Conservation (phyloP, 768 basidiomycete genomes). For the Amanita muscaria region DNA sequence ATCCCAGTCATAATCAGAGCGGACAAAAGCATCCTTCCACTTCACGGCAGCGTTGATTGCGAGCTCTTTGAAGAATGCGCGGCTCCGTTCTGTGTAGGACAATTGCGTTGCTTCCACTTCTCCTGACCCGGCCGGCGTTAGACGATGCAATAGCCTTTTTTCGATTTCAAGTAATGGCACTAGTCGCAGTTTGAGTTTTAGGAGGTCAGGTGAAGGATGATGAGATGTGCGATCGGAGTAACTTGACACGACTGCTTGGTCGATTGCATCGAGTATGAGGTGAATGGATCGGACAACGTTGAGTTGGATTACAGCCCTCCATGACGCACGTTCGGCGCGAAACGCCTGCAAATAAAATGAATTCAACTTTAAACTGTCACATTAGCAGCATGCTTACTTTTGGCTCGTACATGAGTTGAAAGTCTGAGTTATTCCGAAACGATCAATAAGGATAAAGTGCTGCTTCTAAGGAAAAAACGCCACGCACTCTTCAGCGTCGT, state of each 20-base stretch:
- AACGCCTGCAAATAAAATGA: slow-evolving; percentile 36
- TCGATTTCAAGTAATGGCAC: slow-evolving; percentile 57
- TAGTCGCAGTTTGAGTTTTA: slow-evolving; percentile 50
- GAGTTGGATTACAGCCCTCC: slow-evolving; percentile 61
- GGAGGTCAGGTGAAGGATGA: slow-evolving; percentile 33
- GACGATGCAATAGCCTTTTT: slow-evolving; percentile 44
- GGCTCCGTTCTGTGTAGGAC: slow-evolving; percentile 19
- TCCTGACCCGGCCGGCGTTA: slow-evolving; percentile 38
- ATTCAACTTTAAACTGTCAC: background rate
- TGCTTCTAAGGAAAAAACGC: too few species aligned
- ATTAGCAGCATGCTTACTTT: slow-evolving; percentile 29
- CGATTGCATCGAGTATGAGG: slow-evolving; percentile 50
- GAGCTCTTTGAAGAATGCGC: slow-evolving; percentile 32
- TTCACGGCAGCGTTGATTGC: slow-evolving; percentile 41
- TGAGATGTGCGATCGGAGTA: slow-evolving; percentile 18
- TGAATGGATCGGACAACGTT: slow-evolving; percentile 64
- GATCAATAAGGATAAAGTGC: too few species aligned
- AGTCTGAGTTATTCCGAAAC: too few species aligned
- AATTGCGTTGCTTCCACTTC: slow-evolving; percentile 22
- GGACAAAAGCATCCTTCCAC: slow-evolving; percentile 43
- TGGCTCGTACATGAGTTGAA: slow-evolving; percentile 56
- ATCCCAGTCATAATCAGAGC: slow-evolving; percentile 19
- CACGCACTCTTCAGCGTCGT: slow-evolving; percentile 73
- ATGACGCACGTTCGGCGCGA: slow-evolving; percentile 50
- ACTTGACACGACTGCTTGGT: slow-evolving; percentile 23